A percentile compares a stretch with the other conserved stretches of the same genome.
Conservation (phyloP, 2,329 filamentous ascomycete species). For the Cladophialophora psammophila region DNA sequence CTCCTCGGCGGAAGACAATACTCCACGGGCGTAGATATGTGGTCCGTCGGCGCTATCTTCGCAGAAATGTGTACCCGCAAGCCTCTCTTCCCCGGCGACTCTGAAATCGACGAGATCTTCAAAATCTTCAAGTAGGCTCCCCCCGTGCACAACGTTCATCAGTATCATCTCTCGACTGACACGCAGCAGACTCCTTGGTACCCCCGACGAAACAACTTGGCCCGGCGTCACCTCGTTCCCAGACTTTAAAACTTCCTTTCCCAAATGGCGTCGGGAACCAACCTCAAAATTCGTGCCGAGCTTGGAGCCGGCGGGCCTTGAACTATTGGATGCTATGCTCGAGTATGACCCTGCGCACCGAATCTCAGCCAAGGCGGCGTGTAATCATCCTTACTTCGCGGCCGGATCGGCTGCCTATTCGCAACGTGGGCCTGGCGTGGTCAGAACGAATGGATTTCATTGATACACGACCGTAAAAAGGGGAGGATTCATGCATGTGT, state of each 20-base stretch:
- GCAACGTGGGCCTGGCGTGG: conserved; percentile 44
- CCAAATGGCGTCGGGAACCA: conserved; percentile 82
- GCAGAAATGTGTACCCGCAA: conserved; percentile 96
- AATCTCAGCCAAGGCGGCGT: conserved; percentile 88
- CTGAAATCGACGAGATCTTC: conserved; percentile 93
- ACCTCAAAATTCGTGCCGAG: conserved; percentile 71
- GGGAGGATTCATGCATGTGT: background rate
- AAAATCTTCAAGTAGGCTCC: conserved; percentile 81
- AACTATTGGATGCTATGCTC: conserved; percentile 70
- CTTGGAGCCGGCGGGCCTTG: conserved; percentile 68
- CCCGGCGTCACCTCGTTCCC: conserved; percentile 93
- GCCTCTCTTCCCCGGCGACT: conserved; percentile 89
- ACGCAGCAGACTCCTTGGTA: conserved; percentile 73
- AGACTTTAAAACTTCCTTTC: conserved; percentile 91
- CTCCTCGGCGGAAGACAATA: conserved; percentile 89
- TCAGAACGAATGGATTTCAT: conserved; percentile 48
- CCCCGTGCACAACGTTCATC: conserved; percentile 10
- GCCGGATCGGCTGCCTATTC: conserved; percentile 59
- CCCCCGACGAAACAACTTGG: conserved; percentile 82
- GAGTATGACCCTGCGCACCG: conserved; percentile 87
- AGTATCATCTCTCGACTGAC: conserved; percentile 33
- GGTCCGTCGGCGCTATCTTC: conserved; percentile 93
- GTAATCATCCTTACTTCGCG: conserved; percentile 82
- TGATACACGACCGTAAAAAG: conserved; percentile 40
- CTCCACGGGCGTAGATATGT: conserved; percentile 94